Conservation (phyloP, 106 monocot genomes). For the Platanthera zijinensis region DNA sequence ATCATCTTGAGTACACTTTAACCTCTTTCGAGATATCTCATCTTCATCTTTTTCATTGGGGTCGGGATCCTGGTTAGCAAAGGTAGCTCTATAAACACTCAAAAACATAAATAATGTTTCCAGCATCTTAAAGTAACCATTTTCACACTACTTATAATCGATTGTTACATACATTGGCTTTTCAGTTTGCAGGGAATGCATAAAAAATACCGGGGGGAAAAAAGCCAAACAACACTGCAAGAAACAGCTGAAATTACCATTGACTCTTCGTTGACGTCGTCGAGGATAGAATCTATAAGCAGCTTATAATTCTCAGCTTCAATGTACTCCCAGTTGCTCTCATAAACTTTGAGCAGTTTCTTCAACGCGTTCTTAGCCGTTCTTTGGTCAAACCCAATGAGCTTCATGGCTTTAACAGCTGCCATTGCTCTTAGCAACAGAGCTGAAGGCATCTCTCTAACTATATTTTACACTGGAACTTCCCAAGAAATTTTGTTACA, state of each 20-base stretch:
- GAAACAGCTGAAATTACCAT: constrained; percentile 5
- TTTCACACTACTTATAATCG: background rate
- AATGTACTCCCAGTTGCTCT: constrained; percentile 54
- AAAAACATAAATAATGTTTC: background rate
- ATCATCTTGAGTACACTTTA: constrained; percentile 13
- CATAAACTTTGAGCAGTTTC: constrained; percentile 35
- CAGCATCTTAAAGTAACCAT: background rate
- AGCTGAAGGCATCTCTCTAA: constrained; percentile 4
- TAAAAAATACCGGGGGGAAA: background rate
- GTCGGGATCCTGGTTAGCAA: constrained; percentile 11
- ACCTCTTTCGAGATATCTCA: constrained; percentile 16
- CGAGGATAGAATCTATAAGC: constrained; percentile 53
- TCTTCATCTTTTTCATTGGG: constrained; percentile 6
- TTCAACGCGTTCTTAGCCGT: constrained; percentile 35
- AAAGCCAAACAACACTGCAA: background rate
- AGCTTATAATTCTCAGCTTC: constrained; percentile 58
- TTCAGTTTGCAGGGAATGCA: background rate
- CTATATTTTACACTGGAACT: background rate
- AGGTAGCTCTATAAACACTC: background rate
- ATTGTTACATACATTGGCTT: background rate
- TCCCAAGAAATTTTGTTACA: background rate
- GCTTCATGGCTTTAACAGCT: constrained; percentile 49
- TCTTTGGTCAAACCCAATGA: constrained; percentile 28
- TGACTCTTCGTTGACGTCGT: constrained; percentile 10
- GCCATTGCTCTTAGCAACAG: constrained; percentile 5